Evolutionary conservation across 495 filamentous ascomycete species (phyloP), one percentile per base, ranked within the genome.

Genomic region (Hapsidospora chrysogenum): DNA sequence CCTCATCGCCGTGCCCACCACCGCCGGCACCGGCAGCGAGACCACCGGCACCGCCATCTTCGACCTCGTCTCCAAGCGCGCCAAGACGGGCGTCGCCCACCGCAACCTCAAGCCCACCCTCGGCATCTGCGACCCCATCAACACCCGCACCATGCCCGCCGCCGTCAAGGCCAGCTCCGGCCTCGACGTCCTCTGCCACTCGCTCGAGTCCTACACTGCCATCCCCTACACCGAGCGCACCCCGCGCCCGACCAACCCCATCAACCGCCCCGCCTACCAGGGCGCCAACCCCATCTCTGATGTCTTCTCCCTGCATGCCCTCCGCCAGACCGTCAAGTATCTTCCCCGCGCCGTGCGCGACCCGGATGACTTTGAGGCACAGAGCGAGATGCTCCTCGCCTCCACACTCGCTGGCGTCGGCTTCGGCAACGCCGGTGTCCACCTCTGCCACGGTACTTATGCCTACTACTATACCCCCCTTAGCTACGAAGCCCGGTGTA

Each of bases 1-100:
- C 2, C 66, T 97, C 4, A 74, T 97, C 33, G 92, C 89, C 35
- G 76, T 97, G 17, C 89, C 92, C 1, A 97, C 89, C 10, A 97
- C 89, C 2, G 85, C 89, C 15, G 89, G 89, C 30, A 96, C 89
- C 1, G 89, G 89, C 17, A 84, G 76, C 31, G 89, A 97, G 60
- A 96, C 92, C 0, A 96, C 89, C 0, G 89, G 89, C 6, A 97
- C 89, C 0, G 89, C 89, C 19, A 97, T 97, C 52, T 97, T 97
- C 57, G 89, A 97, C 49, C 72, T 96, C 0, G 82, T 86, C 9
- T 68, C 73, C 20, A 82, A 80, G 46, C 79, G 76, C 36, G 81
- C 85, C 16, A 97, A 97, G 57, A 97, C 89, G 0, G 89, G 89
- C 27, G 80, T 97, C 41, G 86, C 89, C 3, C 92, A 95, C 55